phyloP scores from a whole-genome alignment of 257 asterid genomes.

The Nicotiana obtusifolia region DNA sequence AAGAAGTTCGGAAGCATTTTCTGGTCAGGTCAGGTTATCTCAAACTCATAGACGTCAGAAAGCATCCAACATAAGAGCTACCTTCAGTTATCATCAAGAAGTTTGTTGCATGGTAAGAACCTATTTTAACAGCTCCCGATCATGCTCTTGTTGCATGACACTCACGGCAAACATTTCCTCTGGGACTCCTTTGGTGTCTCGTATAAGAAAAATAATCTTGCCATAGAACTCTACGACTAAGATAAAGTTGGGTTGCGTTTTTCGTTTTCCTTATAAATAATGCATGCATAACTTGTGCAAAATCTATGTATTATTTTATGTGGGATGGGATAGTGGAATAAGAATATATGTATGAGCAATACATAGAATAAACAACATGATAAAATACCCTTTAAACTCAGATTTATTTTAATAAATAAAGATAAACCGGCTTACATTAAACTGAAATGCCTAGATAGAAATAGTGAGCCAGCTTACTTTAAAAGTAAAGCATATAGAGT shows the following conservation, averaged over 20 bases:
- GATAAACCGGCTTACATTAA: no score
- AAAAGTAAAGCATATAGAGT: no score
- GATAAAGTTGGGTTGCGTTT: background rate
- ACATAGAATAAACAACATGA: no score
- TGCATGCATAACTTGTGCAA: no score
- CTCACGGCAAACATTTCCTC: background rate
- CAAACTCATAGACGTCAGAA: background rate
- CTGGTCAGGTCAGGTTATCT: background rate
- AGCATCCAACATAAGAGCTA: background rate
- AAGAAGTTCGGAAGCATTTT: background rate
- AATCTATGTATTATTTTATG: no score
- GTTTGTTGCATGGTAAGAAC: background rate
- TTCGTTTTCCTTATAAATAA: no score
- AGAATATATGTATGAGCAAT: no score
- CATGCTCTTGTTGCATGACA: background rate
- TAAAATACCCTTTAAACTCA: no score
- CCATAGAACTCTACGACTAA: background rate
- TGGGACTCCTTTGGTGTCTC: background rate
- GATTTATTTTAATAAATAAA: no score
- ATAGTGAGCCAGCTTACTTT: no score
- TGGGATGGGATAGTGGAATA: no score
- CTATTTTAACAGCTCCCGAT: background rate
- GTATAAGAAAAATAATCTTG: background rate
- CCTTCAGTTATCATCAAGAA: background rate
- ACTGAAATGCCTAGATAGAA: no score